Evolutionary conservation across 1,284 basidiomycete species (phyloP).

Genomic region (Ceratobasidium sp.): DNA sequence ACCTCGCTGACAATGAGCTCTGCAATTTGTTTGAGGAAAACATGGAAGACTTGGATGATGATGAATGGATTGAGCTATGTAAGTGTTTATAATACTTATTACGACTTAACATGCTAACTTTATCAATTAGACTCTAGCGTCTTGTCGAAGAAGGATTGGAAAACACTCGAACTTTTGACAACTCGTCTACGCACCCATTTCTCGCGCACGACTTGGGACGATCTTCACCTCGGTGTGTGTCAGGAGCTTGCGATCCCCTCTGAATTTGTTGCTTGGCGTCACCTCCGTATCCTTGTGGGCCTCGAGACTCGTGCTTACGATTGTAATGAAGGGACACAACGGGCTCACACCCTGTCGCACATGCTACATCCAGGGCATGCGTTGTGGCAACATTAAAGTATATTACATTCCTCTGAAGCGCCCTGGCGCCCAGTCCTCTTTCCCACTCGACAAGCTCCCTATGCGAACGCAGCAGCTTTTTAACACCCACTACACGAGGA

Average conservation of each 20-base stretch:
- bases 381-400: not conserved
- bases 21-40: not conserved
- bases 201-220: not conserved
- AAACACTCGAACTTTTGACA: not conserved
- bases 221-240: not conserved
- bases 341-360: constrained; percentile 40
- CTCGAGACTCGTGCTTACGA: constrained; percentile 32
- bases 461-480: constrained; percentile 34
- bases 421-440: not conserved
- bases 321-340: constrained; percentile 47
- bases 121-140: not conserved
- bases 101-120: not conserved
- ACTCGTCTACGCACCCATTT: constrained; percentile 19
- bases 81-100: not conserved
- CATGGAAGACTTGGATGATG: not conserved
- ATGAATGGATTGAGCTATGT: constrained; percentile 10
- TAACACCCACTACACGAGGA: not conserved
- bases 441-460: constrained; percentile 19
- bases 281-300: constrained; percentile 2
- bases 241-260: not conserved
- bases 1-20: not conserved
- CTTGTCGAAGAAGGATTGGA: not conserved
- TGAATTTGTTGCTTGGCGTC: constrained; percentile 5
- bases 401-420: constrained; percentile 40
- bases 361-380: constrained; percentile 49